phyloP scores from a whole-genome alignment of 306 rosid species.

The Pueraria montana region DNA sequence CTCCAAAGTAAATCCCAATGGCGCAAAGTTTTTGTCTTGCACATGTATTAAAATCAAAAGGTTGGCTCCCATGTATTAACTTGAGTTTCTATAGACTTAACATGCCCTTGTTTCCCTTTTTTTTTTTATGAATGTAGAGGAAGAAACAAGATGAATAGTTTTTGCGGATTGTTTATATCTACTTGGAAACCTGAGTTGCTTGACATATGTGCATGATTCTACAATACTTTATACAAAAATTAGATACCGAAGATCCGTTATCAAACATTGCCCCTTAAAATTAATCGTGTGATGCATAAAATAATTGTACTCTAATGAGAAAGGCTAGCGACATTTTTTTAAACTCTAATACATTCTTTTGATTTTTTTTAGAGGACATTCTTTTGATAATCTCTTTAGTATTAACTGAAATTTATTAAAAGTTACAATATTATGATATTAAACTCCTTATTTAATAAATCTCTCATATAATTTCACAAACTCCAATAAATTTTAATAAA shows the following conservation, averaged over 20 bases:
- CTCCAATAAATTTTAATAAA: background rate
- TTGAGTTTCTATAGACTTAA: background rate
- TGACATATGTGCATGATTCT: background rate
- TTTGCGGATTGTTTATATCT: background rate
- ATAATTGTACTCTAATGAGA: background rate
- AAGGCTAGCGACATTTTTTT: background rate
- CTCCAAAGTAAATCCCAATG: background rate
- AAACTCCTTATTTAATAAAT: background rate
- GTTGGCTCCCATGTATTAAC: conserved; percentile 2
- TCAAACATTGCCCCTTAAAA: conserved; percentile 11
- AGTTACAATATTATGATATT: background rate
- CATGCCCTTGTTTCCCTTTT: background rate
- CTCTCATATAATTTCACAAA: background rate
- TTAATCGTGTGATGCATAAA: background rate
- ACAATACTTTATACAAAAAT: background rate
- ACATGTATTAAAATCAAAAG: background rate
- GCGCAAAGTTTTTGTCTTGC: background rate
- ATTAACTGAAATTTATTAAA: background rate
- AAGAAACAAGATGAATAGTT: background rate
- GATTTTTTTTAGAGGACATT: no score
- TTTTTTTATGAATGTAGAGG: background rate
- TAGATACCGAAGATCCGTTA: background rate
- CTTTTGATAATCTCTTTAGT: background rate
- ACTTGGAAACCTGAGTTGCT: background rate
- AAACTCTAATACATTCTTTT: background rate